phyloP scores from a whole-genome alignment of 2,329 filamentous ascomycete species.

The Madurella mycetomatis region DNA sequence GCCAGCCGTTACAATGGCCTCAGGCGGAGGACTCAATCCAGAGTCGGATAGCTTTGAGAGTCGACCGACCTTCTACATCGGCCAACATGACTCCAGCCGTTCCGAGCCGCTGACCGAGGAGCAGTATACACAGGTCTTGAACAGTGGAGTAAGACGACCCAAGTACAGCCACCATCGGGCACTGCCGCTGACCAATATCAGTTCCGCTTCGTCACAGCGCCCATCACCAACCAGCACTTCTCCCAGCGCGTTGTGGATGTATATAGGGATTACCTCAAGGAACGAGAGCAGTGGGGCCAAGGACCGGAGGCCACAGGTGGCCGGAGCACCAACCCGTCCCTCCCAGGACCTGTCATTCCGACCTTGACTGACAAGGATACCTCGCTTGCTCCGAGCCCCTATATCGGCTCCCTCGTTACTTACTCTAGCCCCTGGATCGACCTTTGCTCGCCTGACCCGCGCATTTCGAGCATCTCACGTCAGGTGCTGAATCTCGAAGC shows the following conservation, averaged over 20 bases:
- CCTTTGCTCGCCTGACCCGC: slow-evolving; percentile 73
- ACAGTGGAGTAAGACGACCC: slow-evolving; percentile 56
- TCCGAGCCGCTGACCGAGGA: slow-evolving; percentile 56
- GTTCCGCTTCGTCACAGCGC: slow-evolving; percentile 76
- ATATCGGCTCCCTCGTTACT: slow-evolving; percentile 69
- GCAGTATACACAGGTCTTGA: slow-evolving; percentile 63
- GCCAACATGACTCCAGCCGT: slow-evolving; percentile 67
- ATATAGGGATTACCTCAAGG: slow-evolving; percentile 52
- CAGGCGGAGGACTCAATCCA: slow-evolving; percentile 25
- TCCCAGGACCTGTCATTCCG: slow-evolving; percentile 54
- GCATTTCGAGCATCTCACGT: slow-evolving; percentile 79
- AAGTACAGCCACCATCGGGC: slow-evolving; percentile 8
- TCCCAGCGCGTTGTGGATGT: slow-evolving; percentile 62
- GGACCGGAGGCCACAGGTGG: slow-evolving; percentile 32
- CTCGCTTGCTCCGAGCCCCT: slow-evolving; percentile 61
- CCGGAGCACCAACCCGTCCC: slow-evolving; percentile 42
- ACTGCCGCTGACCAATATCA: slow-evolving; percentile 33
- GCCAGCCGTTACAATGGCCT: slow-evolving; percentile 21
- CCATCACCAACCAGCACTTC: slow-evolving; percentile 72
- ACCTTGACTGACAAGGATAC: slow-evolving; percentile 79
- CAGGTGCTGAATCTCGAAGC: slow-evolving; percentile 89
- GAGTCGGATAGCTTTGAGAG: slow-evolving; percentile 30
- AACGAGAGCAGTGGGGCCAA: slow-evolving; percentile 29
- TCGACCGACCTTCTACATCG: slow-evolving; percentile 58
- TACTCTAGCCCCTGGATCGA: slow-evolving; percentile 92